A percentile compares a stretch with the other conserved stretches of the same genome.
These are phyloP conservation scores for Hanseniaspora lindneri DNA, from an alignment of 805 yeast genomes.

Conservation along the genomic window DNA sequence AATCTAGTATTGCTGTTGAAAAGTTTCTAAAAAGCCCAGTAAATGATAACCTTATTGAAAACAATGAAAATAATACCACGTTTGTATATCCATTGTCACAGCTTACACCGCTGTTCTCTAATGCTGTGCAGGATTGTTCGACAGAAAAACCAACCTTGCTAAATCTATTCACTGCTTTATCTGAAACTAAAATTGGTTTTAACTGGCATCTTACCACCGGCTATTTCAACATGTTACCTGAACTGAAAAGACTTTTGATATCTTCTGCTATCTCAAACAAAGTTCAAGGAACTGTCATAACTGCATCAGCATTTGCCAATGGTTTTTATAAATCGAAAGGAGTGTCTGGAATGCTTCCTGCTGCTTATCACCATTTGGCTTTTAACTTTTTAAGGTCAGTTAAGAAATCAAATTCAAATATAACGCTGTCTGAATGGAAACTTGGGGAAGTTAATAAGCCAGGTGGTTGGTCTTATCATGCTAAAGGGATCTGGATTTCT, in stretches of 20 bases:
- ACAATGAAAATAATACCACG: constrained; percentile 32
- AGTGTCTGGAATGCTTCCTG: constrained; percentile 68
- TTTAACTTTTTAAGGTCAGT: constrained; percentile 51
- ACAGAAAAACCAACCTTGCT: constrained; percentile 71
- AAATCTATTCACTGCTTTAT: constrained; percentile 40
- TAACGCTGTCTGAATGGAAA: constrained; percentile 71
- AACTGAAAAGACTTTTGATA: constrained; percentile 48
- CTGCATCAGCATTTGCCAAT: constrained; percentile 89
- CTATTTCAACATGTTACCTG: constrained; percentile 81
- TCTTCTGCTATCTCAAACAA: constrained; percentile 36
- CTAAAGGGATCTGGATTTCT: constrained; percentile 85
- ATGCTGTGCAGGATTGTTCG: constrained; percentile 37
- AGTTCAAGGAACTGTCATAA: constrained; percentile 52
- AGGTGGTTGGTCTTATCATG: constrained; percentile 94
- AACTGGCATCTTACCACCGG: constrained; percentile 92
- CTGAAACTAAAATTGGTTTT: constrained; percentile 33
- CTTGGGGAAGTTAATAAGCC: constrained; percentile 70
- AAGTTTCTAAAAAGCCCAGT: constrained; percentile 43
- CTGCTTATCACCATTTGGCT: constrained; percentile 71
- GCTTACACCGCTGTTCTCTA: constrained; percentile 62
- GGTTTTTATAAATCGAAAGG: constrained; percentile 84
- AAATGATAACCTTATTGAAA: not conserved
- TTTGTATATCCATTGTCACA: constrained; percentile 84
- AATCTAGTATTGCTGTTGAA: constrained; percentile 43
- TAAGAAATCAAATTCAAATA: constrained; percentile 29